These are phyloP conservation scores for Ophiostoma sp. DNA, from an alignment of 2,329 filamentous ascomycete species.

Conservation along the genomic window DNA sequence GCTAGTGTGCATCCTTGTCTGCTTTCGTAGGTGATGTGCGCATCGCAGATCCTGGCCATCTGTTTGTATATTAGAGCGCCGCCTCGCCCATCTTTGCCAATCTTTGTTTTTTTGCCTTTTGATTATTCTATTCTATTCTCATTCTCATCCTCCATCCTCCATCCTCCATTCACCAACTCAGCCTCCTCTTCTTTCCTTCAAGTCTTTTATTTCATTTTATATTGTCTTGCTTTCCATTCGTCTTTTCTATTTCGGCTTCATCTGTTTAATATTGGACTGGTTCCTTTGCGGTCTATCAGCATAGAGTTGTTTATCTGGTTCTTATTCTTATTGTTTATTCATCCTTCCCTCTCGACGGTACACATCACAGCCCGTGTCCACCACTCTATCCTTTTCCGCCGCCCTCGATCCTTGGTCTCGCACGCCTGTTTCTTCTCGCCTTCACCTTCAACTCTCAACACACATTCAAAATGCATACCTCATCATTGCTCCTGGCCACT, in stretches of 20 bases:
- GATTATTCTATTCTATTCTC: not conserved
- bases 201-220: not conserved
- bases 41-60: slow-evolving; percentile 5
- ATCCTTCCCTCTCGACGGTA: not conserved
- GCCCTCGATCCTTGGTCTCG: too few species aligned
- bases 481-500: slow-evolving; percentile 35
- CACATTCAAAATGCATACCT: slow-evolving; percentile 43
- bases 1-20: not conserved
- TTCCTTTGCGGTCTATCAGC: not conserved
- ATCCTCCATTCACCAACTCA: not conserved
- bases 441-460: not conserved
- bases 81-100: not conserved
- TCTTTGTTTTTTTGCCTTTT: not conserved
- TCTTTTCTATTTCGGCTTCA: not conserved
- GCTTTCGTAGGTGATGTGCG: not conserved
- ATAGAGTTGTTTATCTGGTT: not conserved
- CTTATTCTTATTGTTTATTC: not conserved
- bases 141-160: not conserved
- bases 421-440: not conserved
- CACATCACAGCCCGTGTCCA: not conserved
- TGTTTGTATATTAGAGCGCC: not conserved
- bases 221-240: not conserved
- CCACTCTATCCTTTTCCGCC: not conserved
- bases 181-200: not conserved
- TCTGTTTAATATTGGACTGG: not conserved